Evolutionary conservation across 2,329 filamentous ascomycete species (phyloP).

Genomic region (Huntiella moniliformis): DNA sequence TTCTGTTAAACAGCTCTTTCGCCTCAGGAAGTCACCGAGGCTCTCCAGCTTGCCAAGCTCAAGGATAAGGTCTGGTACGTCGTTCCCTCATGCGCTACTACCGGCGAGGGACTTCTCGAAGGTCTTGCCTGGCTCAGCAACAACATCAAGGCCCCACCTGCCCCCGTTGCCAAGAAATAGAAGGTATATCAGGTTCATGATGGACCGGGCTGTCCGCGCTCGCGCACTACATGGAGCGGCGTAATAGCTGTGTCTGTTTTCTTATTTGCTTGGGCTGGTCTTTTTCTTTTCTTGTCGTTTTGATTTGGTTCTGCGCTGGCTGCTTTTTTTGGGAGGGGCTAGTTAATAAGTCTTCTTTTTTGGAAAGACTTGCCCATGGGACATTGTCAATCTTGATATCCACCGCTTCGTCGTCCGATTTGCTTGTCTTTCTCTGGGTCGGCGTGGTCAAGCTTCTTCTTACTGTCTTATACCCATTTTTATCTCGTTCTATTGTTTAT

Average conservation of each 20-base stretch:
- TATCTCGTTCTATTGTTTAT: no score
- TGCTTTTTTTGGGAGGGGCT: background rate
- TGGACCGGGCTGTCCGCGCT: no score
- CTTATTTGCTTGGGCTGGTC: no score
- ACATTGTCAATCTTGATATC: no score
- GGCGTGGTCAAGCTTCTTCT: no score
- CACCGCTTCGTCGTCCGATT: no score
- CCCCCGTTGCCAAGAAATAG: slow-evolving; percentile 34
- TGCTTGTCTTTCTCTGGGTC: no score
- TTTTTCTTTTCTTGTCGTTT: background rate
- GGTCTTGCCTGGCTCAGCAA: slow-evolving; percentile 70
- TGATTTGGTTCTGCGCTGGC: background rate
- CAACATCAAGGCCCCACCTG: slow-evolving; percentile 52
- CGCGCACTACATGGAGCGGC: background rate
- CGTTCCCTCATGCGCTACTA: slow-evolving; percentile 64
- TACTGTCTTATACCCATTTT: no score
- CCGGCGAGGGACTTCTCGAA: slow-evolving; percentile 63
- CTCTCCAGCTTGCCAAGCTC: slow-evolving; percentile 55
- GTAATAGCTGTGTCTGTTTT: no score
- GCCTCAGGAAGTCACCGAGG: slow-evolving; percentile 61
- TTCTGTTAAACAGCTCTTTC: slow-evolving; percentile 37
- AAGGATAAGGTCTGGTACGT: slow-evolving; percentile 78
- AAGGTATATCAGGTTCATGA: background rate
- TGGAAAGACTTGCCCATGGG: background rate
- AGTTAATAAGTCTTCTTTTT: background rate